Base-by-base conservation (phyloP, 2,329 filamentous ascomycete genomes). In the Coniella vitis region DNA sequence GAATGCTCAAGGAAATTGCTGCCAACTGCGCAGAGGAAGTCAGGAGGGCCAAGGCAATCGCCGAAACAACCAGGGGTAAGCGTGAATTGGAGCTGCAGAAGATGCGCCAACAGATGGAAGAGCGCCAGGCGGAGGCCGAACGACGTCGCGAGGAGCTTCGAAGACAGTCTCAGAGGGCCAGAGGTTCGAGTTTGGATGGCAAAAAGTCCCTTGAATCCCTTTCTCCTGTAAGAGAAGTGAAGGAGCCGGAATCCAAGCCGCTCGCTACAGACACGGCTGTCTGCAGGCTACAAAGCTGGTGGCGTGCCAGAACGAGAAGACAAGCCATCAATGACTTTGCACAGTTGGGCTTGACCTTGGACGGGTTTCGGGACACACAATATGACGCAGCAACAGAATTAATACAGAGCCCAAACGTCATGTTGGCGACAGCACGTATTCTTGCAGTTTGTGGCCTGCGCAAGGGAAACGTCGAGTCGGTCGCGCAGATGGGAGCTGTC, bases 21-120 rank as follows among this genome's bases (percentile, higher is more conserved):
- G 85, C 87, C 42, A 77, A 81, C 52, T 91, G 87, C 61, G 87
- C 87, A 17, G 87, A 90, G 64, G 87, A 93, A 63, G 87, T 93
- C 14, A 83, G 86, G 61, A 78, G 86, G 55, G 87, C 87, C 45
- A 91, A 91, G 71, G 84, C 86, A 44, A 76, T 90, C n/a, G 87
- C 87, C 13, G 86, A 89, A 63, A 83, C 78, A 50, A 89, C 87
- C 71, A 90, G 88, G 66, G 84, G 87, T 68, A 84, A 85, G 63
- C 81, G 87, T 55, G 84, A 89, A 61, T 82, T 83, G 49, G 85
- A 90, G 55, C 77, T 86, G 49, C 75, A 75, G 57, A 81, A 82
- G 59, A 74, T 87, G 62, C 80, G 81, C 54, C 67, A 78, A 44
- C 85, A 90, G 63, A 89, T 90, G 75, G 84, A 90, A 62, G 86